These are phyloP conservation scores for Begonia peltatifolia DNA, from an alignment of 306 rosid species.

Conservation along the genomic window DNA sequence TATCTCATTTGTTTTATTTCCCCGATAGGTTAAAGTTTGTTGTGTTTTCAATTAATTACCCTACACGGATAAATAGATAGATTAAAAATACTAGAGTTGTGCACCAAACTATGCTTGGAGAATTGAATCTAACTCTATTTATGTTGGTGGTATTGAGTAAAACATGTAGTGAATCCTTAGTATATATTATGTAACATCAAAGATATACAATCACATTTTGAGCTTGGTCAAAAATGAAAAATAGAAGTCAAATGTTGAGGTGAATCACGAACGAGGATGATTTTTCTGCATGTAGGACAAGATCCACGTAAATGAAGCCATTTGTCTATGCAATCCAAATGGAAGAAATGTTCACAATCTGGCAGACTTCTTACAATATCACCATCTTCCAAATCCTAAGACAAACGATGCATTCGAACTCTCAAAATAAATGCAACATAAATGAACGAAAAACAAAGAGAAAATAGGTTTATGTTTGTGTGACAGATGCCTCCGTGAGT, in stretches of 20 bases:
- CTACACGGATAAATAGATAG: no score
- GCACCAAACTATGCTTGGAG: no score
- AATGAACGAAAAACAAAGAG: background rate
- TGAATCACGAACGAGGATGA: conserved; percentile 2
- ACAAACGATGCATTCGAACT: no score
- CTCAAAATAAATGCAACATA: background rate
- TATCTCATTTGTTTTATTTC: no score
- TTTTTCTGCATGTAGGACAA: conserved; percentile 36
- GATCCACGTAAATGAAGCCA: conserved; percentile 30
- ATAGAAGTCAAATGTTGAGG: background rate
- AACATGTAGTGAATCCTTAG: no score
- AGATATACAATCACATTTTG: background rate
- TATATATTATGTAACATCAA: background rate
- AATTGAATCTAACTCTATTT: no score
- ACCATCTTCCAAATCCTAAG: conserved; percentile 25
- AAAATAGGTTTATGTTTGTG: background rate
- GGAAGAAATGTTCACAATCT: conserved; percentile 36
- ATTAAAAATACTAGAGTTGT: no score
- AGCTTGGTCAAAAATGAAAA: background rate
- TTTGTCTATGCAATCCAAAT: conserved; percentile 31
- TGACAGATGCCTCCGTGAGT: background rate
- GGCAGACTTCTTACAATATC: conserved; percentile 32
- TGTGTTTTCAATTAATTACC: no score
- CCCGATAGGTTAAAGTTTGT: no score
- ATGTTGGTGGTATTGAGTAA: no score